Evolutionary conservation across 2,329 filamentous ascomycete species (phyloP).

Genomic region (Drechmeria coniospora): DNA sequence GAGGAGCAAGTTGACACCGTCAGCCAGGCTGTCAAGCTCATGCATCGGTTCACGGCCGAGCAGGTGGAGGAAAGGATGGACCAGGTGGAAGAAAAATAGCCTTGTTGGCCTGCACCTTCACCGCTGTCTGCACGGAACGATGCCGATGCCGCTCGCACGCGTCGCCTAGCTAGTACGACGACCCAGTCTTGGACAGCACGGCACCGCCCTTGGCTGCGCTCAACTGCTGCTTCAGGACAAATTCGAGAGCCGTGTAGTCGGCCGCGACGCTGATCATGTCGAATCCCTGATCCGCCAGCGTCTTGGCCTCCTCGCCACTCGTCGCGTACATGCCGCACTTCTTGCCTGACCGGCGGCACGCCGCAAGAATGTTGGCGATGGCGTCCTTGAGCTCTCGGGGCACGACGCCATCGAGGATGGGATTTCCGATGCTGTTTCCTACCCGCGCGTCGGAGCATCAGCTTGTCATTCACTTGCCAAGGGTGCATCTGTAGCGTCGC

Average conservation of each 20-base stretch:
- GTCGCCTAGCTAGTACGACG: conserved; percentile 24
- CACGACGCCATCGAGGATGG: conserved; percentile 45
- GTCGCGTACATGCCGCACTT: conserved; percentile 47
- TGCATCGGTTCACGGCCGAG: conserved; percentile 58
- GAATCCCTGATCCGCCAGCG: conserved; percentile 40
- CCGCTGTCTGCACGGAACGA: too few species aligned
- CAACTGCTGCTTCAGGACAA: conserved; percentile 27
- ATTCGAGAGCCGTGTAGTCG: conserved; percentile 36
- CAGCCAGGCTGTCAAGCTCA: conserved; percentile 51
- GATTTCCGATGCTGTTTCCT: conserved; percentile 45
- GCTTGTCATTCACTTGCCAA: not conserved
- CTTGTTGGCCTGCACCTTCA: not conserved
- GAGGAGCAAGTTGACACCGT: conserved; percentile 39
- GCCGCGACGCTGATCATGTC: conserved; percentile 46
- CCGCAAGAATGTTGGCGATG: conserved; percentile 40
- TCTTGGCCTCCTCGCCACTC: conserved; percentile 37
- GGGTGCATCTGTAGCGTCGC: too few species aligned
- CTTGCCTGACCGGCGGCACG: conserved; percentile 46
- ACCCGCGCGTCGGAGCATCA: not conserved
- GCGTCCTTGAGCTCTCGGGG: conserved; percentile 42
- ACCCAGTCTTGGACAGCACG: conserved; percentile 20
- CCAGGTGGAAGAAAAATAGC: conserved; percentile 24
- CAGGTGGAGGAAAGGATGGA: conserved; percentile 58
- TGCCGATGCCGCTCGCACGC: too few species aligned
- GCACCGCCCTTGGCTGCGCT: conserved; percentile 27